Evolutionary conservation across 495 filamentous ascomycete species (phyloP), one percentile per base, ranked within the genome.

Genomic region (Annulohypoxylon nitens): DNA sequence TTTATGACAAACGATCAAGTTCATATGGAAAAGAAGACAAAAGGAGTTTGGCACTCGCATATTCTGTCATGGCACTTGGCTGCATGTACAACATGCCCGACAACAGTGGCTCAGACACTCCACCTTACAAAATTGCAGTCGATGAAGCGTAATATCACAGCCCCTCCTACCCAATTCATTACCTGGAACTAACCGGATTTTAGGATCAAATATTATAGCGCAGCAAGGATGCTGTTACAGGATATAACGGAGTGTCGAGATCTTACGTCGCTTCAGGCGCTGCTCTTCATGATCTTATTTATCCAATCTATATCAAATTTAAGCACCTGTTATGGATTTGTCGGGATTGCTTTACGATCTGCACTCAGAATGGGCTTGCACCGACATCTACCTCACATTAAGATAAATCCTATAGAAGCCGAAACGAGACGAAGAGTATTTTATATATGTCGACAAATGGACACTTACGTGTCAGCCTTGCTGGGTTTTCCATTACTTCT

Each of bases 171-270:
- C 20, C 1, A 11, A 23, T 4, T 25, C 20, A n/a, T 53, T 18
- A 8, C 10, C 10, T 23, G 12, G 20, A 20, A 25, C 53, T 72
- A 43, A 37, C 69, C 39, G 33, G 65, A 51, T 45, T 72, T 61
- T 71, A 97, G 94, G 47, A 88, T 92, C 73, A 93, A 93, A 83
- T 97, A 93, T 78, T 97, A 95, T 81, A 91, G 87, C 75, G 87
- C 90, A 8, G 90, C 93, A 7, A 90, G 93, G 30, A 60, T 80
- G 50, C 88, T 93, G 63, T 83, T 98, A 69, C 85, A 96, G 68
- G 95, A 98, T 76, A 90, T 97, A 69, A 97, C 95, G 3, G 93
- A 97, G 74, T 97, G 94, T 71, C 89, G 94, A 67, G 95, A 97
- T 80, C 84, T 98, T 51, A 87, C 82, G 11, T 94, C 93, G 2